phyloP scores from a whole-genome alignment of 352 stramenopile genomes.

The Globisporangium barbulae region DNA sequence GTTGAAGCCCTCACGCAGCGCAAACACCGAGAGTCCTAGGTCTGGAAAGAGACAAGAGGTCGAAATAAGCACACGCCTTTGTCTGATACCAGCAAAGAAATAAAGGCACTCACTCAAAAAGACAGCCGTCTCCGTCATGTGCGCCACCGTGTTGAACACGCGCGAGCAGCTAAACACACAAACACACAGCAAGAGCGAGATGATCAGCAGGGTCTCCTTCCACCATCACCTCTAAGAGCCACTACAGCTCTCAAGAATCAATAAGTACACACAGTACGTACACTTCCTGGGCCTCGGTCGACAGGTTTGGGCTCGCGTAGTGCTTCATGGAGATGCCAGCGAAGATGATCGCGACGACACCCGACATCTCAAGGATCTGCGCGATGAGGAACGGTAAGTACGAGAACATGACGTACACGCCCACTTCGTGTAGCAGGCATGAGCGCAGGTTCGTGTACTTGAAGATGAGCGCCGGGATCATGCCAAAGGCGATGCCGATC shows the following conservation, averaged over 20 bases:
- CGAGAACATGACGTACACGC: constrained; percentile 86
- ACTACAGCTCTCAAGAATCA: background rate
- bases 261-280: constrained; percentile 30
- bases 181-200: background rate
- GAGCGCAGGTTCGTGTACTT: constrained; percentile 89
- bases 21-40: constrained; percentile 89
- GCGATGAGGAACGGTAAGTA: constrained; percentile 78
- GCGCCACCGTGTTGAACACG: constrained; percentile 89
- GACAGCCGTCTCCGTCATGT: constrained; percentile 91
- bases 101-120: constrained; percentile 82
- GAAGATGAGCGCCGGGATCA: constrained; percentile 85
- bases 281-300: constrained; percentile 71
- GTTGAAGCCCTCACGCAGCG: constrained; percentile 69
- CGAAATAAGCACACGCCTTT: background rate
- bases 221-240: background rate
- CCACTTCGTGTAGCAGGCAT: constrained; percentile 86
- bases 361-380: constrained; percentile 79
- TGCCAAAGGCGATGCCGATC: constrained; percentile 83
- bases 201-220: background rate
- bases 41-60: constrained; percentile 33
- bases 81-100: background rate
- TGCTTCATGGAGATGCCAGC: constrained; percentile 90
- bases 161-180: constrained; percentile 52
- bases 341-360: constrained; percentile 94
- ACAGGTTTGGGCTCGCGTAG: constrained; percentile 88